Conservation (phyloP, 2,329 filamentous ascomycete genomes). For the Nothopassalora personata region DNA sequence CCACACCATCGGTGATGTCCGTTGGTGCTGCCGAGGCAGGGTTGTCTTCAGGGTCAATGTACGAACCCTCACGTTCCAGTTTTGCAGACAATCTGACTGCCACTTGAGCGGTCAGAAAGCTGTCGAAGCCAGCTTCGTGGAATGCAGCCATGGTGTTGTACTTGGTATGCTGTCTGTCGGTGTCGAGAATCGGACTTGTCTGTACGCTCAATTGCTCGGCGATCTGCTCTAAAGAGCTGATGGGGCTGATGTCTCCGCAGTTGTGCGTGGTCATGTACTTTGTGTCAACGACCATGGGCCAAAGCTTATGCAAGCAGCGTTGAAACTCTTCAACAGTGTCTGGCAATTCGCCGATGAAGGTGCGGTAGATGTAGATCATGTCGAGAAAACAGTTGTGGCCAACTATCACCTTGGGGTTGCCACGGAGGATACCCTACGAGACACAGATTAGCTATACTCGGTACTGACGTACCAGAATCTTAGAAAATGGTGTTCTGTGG, state of each 20-base stretch:
- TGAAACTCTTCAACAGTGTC: constrained; percentile 51
- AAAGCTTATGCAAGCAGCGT: constrained; percentile 46
- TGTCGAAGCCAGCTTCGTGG: constrained; percentile 62
- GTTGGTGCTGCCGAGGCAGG: constrained; percentile 3
- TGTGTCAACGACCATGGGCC: constrained; percentile 56
- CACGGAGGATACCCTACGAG: constrained; percentile 35
- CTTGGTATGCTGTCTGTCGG: constrained; percentile 35
- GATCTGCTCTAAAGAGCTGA: constrained; percentile 46
- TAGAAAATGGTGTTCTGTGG: no score
- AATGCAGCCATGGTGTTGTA: constrained; percentile 39
- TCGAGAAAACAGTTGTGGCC: constrained; percentile 64
- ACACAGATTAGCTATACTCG: no score
- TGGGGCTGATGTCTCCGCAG: constrained; percentile 48
- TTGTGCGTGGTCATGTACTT: constrained; percentile 59
- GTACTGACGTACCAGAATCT: no score
- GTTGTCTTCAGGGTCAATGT: constrained; percentile 21
- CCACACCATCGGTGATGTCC: constrained; percentile 11
- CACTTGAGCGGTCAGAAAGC: constrained; percentile 55
- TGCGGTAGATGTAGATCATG: constrained; percentile 58
- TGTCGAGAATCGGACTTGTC: constrained; percentile 40
- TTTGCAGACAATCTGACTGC: constrained; percentile 53
- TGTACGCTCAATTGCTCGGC: constrained; percentile 37
- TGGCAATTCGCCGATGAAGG: constrained; percentile 56
- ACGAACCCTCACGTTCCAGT: constrained; percentile 40
- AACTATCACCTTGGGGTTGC: constrained; percentile 49